Evolutionary conservation across 306 rosid species (phyloP).

Genomic region (peach (Prunus persica)): Prunus_persica_NCBIv2 NC_034011.1:20936001-20936500

Average conservation of each 20-base stretch:
- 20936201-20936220: slow-evolving; percentile 12
- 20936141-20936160: background rate
- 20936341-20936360: no score
- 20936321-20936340: no score
- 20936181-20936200: background rate
- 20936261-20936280: no score
- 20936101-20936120: background rate
- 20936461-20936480: no score
- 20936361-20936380: no score
- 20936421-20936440: no score
- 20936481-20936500: background rate
- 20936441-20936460: no score
- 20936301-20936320: no score
- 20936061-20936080: background rate
- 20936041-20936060: background rate
- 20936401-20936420: no score
- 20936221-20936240: slow-evolving; percentile 3
- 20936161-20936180: background rate
- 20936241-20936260: slow-evolving; percentile 11
- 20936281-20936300: no score
- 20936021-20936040: background rate
- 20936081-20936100: background rate
- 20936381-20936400: no score
- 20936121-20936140: background rate
- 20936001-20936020: background rate